Base-by-base conservation (phyloP, 1,284 basidiomycete species). In the Ganoderma leucocontextum region DNA sequence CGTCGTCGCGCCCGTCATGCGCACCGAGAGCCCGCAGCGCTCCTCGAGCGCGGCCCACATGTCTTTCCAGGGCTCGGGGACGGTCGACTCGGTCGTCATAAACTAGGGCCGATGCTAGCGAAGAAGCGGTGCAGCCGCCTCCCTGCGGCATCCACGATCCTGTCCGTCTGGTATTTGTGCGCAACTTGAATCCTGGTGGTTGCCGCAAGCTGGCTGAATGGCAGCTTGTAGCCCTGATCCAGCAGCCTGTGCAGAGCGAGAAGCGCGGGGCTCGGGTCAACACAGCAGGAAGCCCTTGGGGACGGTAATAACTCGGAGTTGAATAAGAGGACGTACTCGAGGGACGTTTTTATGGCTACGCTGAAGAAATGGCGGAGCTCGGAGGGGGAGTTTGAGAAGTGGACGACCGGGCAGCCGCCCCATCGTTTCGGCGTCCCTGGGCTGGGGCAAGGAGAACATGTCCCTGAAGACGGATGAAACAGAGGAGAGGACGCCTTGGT, bases 101-200 rank as follows among this genome's bases (percentile, higher is more conserved):
- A 1, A 25, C 13, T 9, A 9, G 4, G 44, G 2, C 13, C 12
- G 9, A 12, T 9, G 44, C 7, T 15, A 35, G 35, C 13, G 57
- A 58, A 58, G 57, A 39, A 36, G 29, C 17, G 12, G 10, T 25
- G 25, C 5, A 58, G 29, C 17, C 33, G 57, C 12, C 25, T 33
- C 0, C 42, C 52, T 4, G 62, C 62, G 4, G 62, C 55, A 1
- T 59, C 17, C n/a, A 60, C 29, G 8, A 60, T 3, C 2, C 17
- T 13, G 25, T 41, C 38, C 15, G 58, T 22, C 22, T 63, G 55
- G 33, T 67, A 67, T 33, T 67, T 67, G 66, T 67, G 66, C 29
- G 36, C 62, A n/a, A n/a, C n/a, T n/a, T n/a, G n/a, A 19, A 67
- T 19, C 25, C 62, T 10, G 52, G 13, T 4, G 10, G 29, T 33